Percentiles rank a stretch among this genome's conserved stretches.
Conservation (phyloP, 192 early-diverging fungal species). For the Linnemannia exigua region DNA sequence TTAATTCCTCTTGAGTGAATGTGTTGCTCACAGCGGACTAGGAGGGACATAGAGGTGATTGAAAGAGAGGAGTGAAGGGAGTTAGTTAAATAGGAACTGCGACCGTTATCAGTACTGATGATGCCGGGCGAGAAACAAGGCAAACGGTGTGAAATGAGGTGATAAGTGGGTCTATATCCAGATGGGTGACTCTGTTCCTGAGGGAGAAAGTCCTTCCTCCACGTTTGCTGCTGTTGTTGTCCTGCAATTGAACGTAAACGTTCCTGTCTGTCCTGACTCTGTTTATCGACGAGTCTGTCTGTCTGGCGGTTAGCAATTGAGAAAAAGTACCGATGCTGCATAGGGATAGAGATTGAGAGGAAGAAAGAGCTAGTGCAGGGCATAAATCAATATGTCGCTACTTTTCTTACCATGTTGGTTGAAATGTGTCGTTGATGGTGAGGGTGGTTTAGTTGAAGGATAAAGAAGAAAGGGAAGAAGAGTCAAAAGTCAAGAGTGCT, state of each 20-base stretch:
- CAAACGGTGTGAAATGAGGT: not conserved
- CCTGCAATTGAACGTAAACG: not conserved
- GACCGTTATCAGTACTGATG: not conserved
- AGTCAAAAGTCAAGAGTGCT: not conserved
- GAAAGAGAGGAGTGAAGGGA: not conserved
- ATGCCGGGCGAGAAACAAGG: not conserved
- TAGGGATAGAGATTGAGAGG: not conserved
- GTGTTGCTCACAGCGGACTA: constrained; percentile 7
- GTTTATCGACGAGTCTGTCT: not conserved
- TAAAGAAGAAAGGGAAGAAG: not conserved
- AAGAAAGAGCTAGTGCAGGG: not conserved
- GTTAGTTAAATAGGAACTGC: not conserved
- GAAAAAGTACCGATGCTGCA: not conserved
- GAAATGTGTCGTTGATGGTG: not conserved
- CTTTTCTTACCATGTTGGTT: not conserved
- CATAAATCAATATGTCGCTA: not conserved
- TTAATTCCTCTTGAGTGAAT: constrained; percentile 22
- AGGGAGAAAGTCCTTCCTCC: not conserved
- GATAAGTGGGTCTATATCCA: not conserved
- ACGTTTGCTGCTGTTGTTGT: not conserved
- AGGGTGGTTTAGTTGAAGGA: not conserved
- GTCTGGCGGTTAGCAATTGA: not conserved
- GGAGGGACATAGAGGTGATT: not conserved
- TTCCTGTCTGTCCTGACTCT: not conserved
- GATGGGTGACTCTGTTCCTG: not conserved